Evolutionary conservation across 2,329 filamentous ascomycete genomes (phyloP).

Genomic region (Aciculosporium take): DNA sequence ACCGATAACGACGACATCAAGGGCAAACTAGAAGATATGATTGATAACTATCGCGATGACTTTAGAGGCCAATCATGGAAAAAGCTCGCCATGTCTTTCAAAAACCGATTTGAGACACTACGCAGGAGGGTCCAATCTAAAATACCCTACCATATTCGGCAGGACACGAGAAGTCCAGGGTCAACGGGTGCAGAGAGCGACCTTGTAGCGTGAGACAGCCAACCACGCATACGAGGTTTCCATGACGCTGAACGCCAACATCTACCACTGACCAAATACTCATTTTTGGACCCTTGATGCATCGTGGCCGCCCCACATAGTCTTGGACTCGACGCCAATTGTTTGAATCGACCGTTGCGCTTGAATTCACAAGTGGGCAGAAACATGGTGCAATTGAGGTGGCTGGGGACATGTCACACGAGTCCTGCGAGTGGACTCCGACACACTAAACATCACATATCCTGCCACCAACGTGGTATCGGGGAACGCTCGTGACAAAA

Average conservation of each 20-base stretch:
- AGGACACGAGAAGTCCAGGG: conserved; percentile 1
- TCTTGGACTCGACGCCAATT: neutral
- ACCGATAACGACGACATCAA: conserved; percentile 1
- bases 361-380: too few relatives aligned
- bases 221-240: neutral
- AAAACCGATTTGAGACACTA: conserved; percentile 2
- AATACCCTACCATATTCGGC: neutral
- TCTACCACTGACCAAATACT: neutral
- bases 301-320: neutral
- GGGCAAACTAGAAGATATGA: conserved; percentile 3
- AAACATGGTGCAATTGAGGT: too few relatives aligned
- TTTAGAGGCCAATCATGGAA: conserved; percentile 5
- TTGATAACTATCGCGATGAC: conserved; percentile 3
- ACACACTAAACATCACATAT: too few relatives aligned
- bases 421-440: too few relatives aligned
- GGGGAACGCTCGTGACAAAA: too few relatives aligned
- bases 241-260: neutral
- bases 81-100: conserved; percentile 2
- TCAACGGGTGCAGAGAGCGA: conserved; percentile 2
- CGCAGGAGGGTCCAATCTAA: neutral
- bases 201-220: neutral
- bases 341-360: neutral
- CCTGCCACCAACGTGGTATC: too few relatives aligned
- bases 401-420: too few relatives aligned
- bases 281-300: neutral